Percentiles rank a stretch among this genome's conserved stretches.
Evolutionary conservation across 345 rosid genomes (phyloP).

Genomic region (Eucalyptus curtisii): DNA sequence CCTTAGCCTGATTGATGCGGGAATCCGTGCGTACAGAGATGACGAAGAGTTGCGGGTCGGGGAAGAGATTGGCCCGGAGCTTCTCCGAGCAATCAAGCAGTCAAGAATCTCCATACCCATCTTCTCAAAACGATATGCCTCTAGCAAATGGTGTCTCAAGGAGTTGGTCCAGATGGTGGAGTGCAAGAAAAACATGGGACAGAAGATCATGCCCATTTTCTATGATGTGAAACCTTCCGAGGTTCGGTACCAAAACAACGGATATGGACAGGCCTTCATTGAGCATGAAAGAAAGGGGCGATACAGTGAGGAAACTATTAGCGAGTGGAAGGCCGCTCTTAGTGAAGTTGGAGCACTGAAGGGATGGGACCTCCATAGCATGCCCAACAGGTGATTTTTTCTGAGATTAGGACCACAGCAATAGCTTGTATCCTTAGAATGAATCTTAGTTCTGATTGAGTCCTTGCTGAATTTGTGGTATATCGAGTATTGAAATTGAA

Average conservation of each 20-base stretch:
- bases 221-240: not conserved
- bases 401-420: not conserved
- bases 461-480: not conserved
- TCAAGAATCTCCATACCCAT: too few relatives aligned
- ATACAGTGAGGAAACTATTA: not conserved
- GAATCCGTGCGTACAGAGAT: too few relatives aligned
- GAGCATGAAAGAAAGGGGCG: not conserved
- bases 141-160: too few relatives aligned
- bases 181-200: not conserved
- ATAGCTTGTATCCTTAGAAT: not conserved
- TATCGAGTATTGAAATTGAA: not conserved
- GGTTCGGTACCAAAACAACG: accelerated
- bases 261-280: not conserved
- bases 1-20: too few relatives aligned
- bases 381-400: not conserved
- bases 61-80: too few relatives aligned
- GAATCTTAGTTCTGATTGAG: not conserved
- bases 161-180: too few relatives aligned
- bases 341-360: not conserved
- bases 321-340: not conserved
- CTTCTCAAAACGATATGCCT: too few relatives aligned
- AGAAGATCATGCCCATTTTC: not conserved
- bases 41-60: too few relatives aligned
- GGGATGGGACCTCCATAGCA: not conserved
- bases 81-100: too few relatives aligned